Base-by-base conservation (phyloP, 1,284 basidiomycete genomes). In the Sporisorium exsertum region DNA sequence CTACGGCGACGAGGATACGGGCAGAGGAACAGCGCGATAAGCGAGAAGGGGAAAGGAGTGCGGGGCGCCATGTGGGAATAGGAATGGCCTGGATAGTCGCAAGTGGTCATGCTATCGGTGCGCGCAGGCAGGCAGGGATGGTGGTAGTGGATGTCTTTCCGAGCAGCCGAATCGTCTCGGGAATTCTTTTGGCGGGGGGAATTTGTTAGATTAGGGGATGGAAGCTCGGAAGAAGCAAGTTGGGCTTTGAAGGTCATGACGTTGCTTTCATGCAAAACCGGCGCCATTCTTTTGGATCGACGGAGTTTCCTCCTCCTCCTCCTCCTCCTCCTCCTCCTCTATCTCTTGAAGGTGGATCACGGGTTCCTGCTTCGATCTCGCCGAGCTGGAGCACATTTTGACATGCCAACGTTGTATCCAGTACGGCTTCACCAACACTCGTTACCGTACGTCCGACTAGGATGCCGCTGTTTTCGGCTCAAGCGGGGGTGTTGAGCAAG, bases 11-110 rank as follows among this genome's bases (percentile, higher is more conserved):
- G 0, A 55, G 43, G 13, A 24, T 2, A 13, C 20, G 22, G 24
- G 50, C 51, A 33, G 42, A 52, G 52, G 15, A 27, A 18, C 33
- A 10, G 29, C 29, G 62, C 35, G 29, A 50, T 32, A 29, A 50
- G 27, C 18, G n/a, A 32, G 24, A 20, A 32, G 5, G 37, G 9
- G 37, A 16, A 32, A 43, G 46, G 49, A 74, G 54, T 69, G 72
- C 33, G 72, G 72, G 66, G 66, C 63, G 66, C 72, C 72, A 69
- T 66, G 66, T 70, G 62, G 61, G 42, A 35, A 49, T 24, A 37
- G 26, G 35, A 37, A 47, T 26, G 26, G 13, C 24, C 35, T 37
- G 29, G 50, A 63, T 29, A 37, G 43, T 37, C 33, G 33, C 8
- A 7, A 24, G 22, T 20, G 22, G 49, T 32, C n/a, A 20, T 58